Evolutionary conservation across 202 grass and related monocot genomes (phyloP).

Genomic region (Carex sylvatica): DNA sequence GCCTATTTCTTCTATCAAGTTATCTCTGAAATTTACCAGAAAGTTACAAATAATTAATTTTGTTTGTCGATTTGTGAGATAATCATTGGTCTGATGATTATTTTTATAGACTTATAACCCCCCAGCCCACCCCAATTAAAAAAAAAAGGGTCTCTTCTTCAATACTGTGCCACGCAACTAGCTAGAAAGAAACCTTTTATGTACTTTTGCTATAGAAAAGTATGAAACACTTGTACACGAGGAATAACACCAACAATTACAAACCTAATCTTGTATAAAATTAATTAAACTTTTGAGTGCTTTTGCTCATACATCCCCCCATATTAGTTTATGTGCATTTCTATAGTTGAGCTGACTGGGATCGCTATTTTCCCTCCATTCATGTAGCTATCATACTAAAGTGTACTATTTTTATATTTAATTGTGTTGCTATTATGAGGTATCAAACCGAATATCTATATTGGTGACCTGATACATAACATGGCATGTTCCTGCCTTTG

Average conservation of each 20-base stretch:
- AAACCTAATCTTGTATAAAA: not conserved
- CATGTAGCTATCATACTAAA: not conserved
- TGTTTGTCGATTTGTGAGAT: not conserved
- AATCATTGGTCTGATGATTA: not conserved
- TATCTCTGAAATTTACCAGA: not conserved
- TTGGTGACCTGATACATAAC: not conserved
- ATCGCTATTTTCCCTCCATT: not conserved
- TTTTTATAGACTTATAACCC: not conserved
- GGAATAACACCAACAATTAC: not conserved
- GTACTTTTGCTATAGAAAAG: constrained; percentile 9
- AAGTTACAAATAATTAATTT: not conserved
- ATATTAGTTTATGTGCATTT: not conserved
- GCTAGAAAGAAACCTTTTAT: not conserved
- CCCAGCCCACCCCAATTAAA: not conserved
- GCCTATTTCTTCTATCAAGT: not conserved
- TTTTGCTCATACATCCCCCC: constrained; percentile 14
- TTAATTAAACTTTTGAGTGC: not conserved
- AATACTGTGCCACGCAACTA: not conserved
- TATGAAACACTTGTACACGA: not conserved
- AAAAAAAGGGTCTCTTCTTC: not conserved
- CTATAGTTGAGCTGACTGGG: not conserved
- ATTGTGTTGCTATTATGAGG: not conserved
- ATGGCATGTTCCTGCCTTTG: too few relatives aligned
- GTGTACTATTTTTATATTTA: not conserved
- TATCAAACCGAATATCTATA: not conserved